phyloP scores from a whole-genome alignment of 768 basidiomycete genomes.

The Naganishia randhawae region DNA sequence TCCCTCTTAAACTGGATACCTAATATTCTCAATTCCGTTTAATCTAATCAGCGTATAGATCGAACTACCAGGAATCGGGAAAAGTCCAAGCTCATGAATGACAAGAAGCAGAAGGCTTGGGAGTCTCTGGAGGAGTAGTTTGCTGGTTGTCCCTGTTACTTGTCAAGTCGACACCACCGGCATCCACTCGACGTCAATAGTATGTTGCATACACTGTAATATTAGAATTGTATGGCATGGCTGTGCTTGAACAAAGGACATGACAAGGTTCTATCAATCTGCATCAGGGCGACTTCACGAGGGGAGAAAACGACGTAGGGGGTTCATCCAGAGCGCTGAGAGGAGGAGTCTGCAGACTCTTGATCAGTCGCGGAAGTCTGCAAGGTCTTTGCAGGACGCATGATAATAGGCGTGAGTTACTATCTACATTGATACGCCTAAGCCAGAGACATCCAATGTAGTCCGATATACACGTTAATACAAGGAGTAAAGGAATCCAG shows the following conservation, averaged over 20 bases:
- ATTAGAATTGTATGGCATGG: neutral
- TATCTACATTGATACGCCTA: neutral
- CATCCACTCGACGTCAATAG: neutral
- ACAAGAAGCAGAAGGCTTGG: slow-evolving; percentile 46
- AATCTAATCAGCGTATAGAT: slow-evolving; percentile 37
- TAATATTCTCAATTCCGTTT: neutral
- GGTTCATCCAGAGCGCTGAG: too few relatives aligned
- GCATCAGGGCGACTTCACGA: too few relatives aligned
- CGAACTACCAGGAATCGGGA: slow-evolving; percentile 44
- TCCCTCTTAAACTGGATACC: neutral
- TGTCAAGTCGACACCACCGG: neutral
- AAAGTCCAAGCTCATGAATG: slow-evolving; percentile 38
- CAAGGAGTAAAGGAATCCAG: neutral
- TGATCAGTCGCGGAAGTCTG: neutral
- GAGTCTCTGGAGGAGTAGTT: slow-evolving; percentile 32
- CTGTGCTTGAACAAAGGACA: too few relatives aligned
- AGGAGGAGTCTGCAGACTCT: neutral
- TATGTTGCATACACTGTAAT: slow-evolving; percentile 8
- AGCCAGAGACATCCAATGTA: slow-evolving; percentile 1
- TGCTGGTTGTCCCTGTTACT: neutral
- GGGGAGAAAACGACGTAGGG: too few relatives aligned
- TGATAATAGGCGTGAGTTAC: neutral
- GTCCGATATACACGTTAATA: neutral
- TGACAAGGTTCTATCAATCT: too few relatives aligned
- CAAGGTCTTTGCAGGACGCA: neutral